These are phyloP conservation scores for Asterochloris erici DNA, from an alignment of 139 green algal genomes.

Conservation along the genomic window DNA sequence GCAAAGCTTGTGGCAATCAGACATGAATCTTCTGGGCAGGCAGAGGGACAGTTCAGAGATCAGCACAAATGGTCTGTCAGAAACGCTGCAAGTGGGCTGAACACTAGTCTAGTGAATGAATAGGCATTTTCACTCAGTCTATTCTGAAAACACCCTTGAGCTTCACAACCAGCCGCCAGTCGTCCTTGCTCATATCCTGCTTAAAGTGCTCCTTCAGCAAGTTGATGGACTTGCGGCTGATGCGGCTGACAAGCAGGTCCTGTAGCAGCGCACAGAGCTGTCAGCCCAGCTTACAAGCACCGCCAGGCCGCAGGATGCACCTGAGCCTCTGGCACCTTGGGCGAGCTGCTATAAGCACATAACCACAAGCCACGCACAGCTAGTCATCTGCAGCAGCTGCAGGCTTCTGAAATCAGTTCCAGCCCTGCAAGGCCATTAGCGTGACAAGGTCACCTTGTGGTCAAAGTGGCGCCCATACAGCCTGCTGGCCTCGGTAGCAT, in stretches of 20 bases:
- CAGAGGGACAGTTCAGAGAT: no score
- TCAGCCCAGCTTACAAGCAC: neutral
- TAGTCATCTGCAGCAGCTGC: neutral
- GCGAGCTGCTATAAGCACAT: neutral
- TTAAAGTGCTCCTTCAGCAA: conserved; percentile 61
- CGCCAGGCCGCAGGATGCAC: neutral
- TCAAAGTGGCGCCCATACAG: conserved; percentile 96
- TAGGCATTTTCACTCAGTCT: neutral
- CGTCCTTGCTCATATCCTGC: conserved; percentile 90
- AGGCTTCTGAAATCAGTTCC: conserved; percentile 16
- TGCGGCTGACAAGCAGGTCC: conserved; percentile 71
- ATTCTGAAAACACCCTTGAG: conserved; percentile 37
- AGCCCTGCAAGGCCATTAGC: neutral
- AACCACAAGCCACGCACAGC: neutral
- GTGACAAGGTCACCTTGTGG: conserved; percentile 43
- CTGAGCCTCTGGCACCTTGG: neutral
- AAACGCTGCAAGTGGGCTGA: no score
- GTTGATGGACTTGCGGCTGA: conserved; percentile 60
- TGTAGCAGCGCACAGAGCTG: conserved; percentile 11
- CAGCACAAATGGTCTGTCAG: no score
- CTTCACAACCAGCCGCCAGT: conserved; percentile 92
- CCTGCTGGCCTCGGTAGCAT: conserved; percentile 64
- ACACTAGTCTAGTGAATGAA: neutral
- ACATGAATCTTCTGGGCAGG: no score
- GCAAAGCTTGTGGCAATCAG: no score